Evolutionary conservation across 441 rosid genomes (phyloP), one percentile per base, ranked within the genome.

Genomic region (Pelargonium cotyledonis): DNA sequence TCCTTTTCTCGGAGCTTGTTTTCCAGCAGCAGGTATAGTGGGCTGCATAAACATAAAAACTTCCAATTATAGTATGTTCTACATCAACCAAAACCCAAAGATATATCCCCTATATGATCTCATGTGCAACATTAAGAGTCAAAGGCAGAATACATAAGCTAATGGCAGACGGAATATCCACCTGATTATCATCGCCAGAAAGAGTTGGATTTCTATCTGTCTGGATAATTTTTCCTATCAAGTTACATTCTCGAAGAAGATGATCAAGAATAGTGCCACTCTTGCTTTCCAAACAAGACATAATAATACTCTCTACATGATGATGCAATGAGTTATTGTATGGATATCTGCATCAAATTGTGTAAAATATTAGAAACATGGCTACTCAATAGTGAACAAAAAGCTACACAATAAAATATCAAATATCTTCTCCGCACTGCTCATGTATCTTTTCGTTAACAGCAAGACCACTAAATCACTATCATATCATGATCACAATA

Each of bases 301-400:
- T 66, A 74, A 90, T 74, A 69, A 95, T 89, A 73, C 95, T 92
- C 84, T 92, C 98, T 23, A 90, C 96, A 67, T 92, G 98, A 81
- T 92, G 98, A 77, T 95, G 99, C 83, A 95, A 77, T 15, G 93
- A 95, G 80, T 92, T 95, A 72, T 92, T 95, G 81, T 79, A 95
- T 0, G 99, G 98, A 78, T 92, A 92, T 89, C 99, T 95, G 78
- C 79, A 78, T 68, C 57, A 64, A 6, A 14, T 64, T 15, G 16
- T 35, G 38, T 6, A 68, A 31, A 29, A 11, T 19, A 29, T 23
- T 10, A 29, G 16, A 55, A 16, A 15, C 23, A 18, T 55, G 61
- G 9, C 61, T 57, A 57, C 9, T 57, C 29, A 18, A 1, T 19
- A 18, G 29, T 15, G 9, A 57, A 16, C 6, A 57, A 7, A 19